phyloP scores from a whole-genome alignment of 257 asterid species.

The Solanum commersonii region DNA sequence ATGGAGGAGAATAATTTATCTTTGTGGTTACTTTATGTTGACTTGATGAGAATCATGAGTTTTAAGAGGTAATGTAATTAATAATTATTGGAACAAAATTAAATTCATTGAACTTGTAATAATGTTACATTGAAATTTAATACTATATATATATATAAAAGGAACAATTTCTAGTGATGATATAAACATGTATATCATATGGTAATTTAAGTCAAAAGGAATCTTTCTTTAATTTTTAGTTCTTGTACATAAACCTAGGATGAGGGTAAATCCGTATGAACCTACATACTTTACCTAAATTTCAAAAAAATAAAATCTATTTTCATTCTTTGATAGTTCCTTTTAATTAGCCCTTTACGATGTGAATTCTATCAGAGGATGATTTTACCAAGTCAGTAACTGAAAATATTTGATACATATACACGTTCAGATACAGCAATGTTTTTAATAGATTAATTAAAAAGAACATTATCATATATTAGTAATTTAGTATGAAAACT shows the following conservation, averaged over 20 bases:
- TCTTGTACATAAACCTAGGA: too few species aligned
- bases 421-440: constrained; percentile 20
- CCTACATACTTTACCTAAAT: too few species aligned
- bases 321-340: too few species aligned
- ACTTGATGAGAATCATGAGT: background rate
- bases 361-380: too few species aligned
- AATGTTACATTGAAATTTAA: background rate
- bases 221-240: too few species aligned
- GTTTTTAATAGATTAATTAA: background rate
- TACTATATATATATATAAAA: too few species aligned
- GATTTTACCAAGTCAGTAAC: too few species aligned
- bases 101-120: background rate
- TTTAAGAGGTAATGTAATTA: background rate
- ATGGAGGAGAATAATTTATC: background rate
- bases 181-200: background rate
- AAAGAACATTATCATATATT: constrained; percentile 14
- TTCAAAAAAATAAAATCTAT: too few species aligned
- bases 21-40: background rate
- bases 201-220: background rate
- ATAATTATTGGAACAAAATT: background rate
- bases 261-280: too few species aligned
- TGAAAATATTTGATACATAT: too few species aligned
- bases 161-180: background rate
- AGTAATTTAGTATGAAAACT: constrained; percentile 1
- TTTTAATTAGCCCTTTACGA: too few species aligned